Percentiles rank a stretch among this genome's conserved stretches.
Evolutionary conservation across 805 yeast genomes (phyloP).

Genomic region (Wickerhamiella azyma): DNA sequence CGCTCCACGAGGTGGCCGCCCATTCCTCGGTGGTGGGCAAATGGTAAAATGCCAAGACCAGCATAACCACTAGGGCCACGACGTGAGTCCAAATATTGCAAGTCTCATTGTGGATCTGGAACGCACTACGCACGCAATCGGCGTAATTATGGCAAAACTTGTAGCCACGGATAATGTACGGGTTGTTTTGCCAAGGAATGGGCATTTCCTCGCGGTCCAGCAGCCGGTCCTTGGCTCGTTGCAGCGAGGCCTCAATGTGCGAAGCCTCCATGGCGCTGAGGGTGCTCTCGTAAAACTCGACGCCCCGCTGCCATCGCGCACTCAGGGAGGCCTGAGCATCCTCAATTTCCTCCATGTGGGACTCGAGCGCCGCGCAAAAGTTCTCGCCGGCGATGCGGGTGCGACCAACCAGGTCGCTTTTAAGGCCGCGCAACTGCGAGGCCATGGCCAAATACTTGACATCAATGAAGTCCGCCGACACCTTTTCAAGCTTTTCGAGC

Average conservation of each 20-base stretch:
- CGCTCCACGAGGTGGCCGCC: conserved; percentile 29
- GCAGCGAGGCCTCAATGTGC: conserved; percentile 19
- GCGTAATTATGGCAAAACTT: conserved; percentile 57
- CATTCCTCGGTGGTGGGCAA: conserved; percentile 50
- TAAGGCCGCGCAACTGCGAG: not conserved
- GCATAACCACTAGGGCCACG: conserved; percentile 47
- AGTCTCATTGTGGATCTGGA: conserved; percentile 68
- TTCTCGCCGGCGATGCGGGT: conserved; percentile 2
- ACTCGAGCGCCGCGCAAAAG: conserved; percentile 2
- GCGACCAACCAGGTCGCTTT: not conserved
- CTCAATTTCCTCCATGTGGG: conserved; percentile 5
- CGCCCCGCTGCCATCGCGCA: conserved; percentile 13
- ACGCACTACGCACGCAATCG: conserved; percentile 47
- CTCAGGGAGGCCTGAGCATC: not conserved
- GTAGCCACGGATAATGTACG: conserved; percentile 72
- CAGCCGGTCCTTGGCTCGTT: conserved; percentile 28
- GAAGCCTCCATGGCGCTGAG: conserved; percentile 24
- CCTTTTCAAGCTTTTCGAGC: conserved; percentile 5
- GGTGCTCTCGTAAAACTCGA: conserved; percentile 24
- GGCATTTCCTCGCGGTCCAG: conserved; percentile 82
- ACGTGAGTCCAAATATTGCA: conserved; percentile 90
- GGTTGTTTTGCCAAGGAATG: conserved; percentile 84
- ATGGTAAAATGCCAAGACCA: conserved; percentile 43
- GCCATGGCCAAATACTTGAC: conserved; percentile 5
- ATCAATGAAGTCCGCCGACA: conserved; percentile 5